Percentiles rank a stretch among this genome's conserved stretches.
phyloP scores from a whole-genome alignment of 2,329 filamentous ascomycete genomes.

The Colletotrichum spinosum region DNA sequence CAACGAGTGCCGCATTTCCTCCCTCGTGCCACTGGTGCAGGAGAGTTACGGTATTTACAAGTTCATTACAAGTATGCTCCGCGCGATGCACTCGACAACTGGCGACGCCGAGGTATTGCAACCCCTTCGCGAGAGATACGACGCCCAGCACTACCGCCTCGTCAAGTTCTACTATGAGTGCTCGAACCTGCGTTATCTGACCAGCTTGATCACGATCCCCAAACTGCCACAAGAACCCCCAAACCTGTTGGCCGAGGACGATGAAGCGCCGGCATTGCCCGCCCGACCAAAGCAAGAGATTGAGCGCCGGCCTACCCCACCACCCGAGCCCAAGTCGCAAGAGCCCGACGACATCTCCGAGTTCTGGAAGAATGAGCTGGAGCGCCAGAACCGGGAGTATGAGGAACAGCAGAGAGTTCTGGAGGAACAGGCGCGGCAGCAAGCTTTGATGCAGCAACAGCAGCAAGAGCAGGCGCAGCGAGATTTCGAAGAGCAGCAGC shows the following conservation, averaged over 20 bases:
- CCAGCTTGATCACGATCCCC: constrained; percentile 94
- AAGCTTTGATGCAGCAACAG: constrained; percentile 84
- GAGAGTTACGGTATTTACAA: constrained; percentile 99
- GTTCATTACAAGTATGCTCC: constrained; percentile 98
- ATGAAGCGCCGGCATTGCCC: constrained; percentile 84
- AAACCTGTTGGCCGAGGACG: constrained; percentile 87
- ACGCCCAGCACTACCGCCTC: constrained; percentile 95
- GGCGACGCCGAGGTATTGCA: constrained; percentile 94
- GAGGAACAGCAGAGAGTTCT: constrained; percentile 92
- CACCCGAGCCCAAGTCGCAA: constrained; percentile 74
- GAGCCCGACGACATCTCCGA: constrained; percentile 97
- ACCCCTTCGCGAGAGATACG: constrained; percentile 87
- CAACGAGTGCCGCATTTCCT: constrained; percentile 96
- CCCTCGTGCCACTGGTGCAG: constrained; percentile 91
- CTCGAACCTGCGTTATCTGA: constrained; percentile 95
- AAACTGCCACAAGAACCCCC: constrained; percentile 96
- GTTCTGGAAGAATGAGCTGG: constrained; percentile 96
- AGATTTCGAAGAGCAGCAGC: constrained; percentile 97
- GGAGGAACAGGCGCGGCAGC: constrained; percentile 86
- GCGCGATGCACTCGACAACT: constrained; percentile 96
- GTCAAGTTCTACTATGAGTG: constrained; percentile 99
- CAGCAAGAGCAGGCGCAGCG: constrained; percentile 86
- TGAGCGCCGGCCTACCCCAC: constrained; percentile 75
- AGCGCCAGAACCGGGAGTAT: constrained; percentile 92
- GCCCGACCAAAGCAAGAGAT: constrained; percentile 82